Evolutionary conservation across 345 rosid species (phyloP).

Genomic region (Linum usitatissimum): DNA sequence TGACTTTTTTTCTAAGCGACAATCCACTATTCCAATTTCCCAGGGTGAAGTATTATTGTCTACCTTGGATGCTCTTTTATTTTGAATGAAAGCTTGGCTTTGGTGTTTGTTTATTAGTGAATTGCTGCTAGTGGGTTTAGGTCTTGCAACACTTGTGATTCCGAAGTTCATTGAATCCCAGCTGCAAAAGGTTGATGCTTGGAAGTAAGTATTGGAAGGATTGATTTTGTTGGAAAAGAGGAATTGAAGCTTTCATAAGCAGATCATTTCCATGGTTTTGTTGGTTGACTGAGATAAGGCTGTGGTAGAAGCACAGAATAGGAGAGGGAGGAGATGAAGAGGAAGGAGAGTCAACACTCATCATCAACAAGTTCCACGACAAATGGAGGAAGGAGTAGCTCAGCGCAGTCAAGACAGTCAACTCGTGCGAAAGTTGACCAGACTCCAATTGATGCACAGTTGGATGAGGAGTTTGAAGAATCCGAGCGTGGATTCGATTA

Average conservation of each 20-base stretch:
- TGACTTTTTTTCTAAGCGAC: no score
- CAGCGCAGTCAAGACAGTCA: slow-evolving; percentile 38
- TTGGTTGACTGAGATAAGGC: slow-evolving; percentile 12
- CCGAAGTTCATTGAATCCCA: slow-evolving; percentile 30
- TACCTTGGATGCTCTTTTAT: slow-evolving; percentile 2
- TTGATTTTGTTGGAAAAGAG: slow-evolving; percentile 8
- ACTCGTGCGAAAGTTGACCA: slow-evolving; percentile 41
- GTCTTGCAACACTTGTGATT: slow-evolving; percentile 14
- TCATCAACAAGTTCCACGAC: slow-evolving; percentile 41
- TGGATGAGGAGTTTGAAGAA: slow-evolving; percentile 53
- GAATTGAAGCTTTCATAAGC: slow-evolving; percentile 5
- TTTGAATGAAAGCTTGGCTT: neutral
- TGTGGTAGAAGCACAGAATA: neutral
- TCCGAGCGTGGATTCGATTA: slow-evolving; percentile 52
- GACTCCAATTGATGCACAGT: slow-evolving; percentile 65
- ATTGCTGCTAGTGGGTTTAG: slow-evolving; percentile 18
- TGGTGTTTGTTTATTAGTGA: slow-evolving; percentile 11
- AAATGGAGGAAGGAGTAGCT: slow-evolving; percentile 39
- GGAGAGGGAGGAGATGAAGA: slow-evolving; percentile 11
- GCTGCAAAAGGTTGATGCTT: slow-evolving; percentile 3
- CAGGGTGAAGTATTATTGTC: neutral
- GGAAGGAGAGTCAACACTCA: slow-evolving; percentile 27
- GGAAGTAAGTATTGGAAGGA: slow-evolving; percentile 1
- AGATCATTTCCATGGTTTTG: slow-evolving; percentile 9
- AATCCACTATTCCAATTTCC: no score